A percentile compares a stretch with the other conserved stretches of the same genome.
Evolutionary conservation across 371 early-diverging fungal species (phyloP).

Genomic region (Mucor sp.): DNA sequence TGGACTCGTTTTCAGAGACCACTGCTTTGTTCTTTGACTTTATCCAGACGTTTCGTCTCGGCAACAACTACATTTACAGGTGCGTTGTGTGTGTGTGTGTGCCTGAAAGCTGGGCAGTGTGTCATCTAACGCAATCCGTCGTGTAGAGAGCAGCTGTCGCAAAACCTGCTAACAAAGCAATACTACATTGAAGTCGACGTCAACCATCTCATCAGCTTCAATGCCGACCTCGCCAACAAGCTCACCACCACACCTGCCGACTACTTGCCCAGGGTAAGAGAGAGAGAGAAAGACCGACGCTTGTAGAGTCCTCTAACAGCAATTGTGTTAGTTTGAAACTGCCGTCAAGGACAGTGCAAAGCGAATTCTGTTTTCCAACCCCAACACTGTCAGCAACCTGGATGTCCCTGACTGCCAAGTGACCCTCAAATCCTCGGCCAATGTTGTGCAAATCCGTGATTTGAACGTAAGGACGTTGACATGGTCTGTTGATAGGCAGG

Average conservation of each 20-base stretch:
- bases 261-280: slow-evolving; percentile 25
- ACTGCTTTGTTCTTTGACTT: slow-evolving; percentile 70
- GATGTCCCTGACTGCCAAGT: slow-evolving; percentile 87
- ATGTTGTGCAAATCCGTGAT: slow-evolving; percentile 83
- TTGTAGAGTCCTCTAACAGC: background rate
- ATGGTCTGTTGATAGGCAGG: too few relatives aligned
- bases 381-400: slow-evolving; percentile 29
- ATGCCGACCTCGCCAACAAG: slow-evolving; percentile 81
- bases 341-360: slow-evolving; percentile 77
- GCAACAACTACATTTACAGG: slow-evolving; percentile 79
- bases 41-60: slow-evolving; percentile 77
- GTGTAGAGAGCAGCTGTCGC: slow-evolving; percentile 86
- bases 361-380: slow-evolving; percentile 61
- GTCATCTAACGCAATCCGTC: background rate
- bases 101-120: background rate
- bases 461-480: slow-evolving; percentile 60
- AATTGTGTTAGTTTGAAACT: slow-evolving; percentile 73
- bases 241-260: slow-evolving; percentile 80
- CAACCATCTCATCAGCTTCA: slow-evolving; percentile 78
- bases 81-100: slow-evolving; percentile 14
- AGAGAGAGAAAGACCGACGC: background rate
- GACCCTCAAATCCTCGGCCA: slow-evolving; percentile 80
- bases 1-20: slow-evolving; percentile 55
- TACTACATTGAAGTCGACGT: slow-evolving; percentile 85
- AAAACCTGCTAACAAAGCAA: slow-evolving; percentile 76